These are phyloP conservation scores for Kurtzmaniella fragi DNA, from an alignment of 805 yeast genomes.

Conservation along the genomic window DNA sequence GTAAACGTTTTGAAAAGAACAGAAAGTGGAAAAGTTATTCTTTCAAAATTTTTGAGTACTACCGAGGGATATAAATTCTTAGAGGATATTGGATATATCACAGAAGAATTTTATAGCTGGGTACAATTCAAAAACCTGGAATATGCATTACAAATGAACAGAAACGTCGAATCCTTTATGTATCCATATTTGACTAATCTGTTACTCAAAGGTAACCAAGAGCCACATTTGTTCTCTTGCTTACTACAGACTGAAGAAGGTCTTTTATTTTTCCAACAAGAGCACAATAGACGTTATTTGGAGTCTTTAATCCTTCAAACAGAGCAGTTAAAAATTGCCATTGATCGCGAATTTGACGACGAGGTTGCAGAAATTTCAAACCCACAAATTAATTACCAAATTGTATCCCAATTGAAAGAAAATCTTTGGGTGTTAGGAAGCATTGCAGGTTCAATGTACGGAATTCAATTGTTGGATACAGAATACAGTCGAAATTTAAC, in stretches of 20 bases:
- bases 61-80: conserved; percentile 67
- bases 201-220: conserved; percentile 3
- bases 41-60: conserved; percentile 60
- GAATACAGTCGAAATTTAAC: conserved; percentile 16
- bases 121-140: conserved; percentile 38
- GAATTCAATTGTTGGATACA: conserved; percentile 46
- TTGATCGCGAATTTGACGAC: background rate
- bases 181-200: conserved; percentile 19
- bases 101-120: conserved; percentile 68
- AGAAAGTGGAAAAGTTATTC: conserved; percentile 36
- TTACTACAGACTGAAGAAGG: conserved; percentile 82
- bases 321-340: background rate
- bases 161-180: conserved; percentile 18
- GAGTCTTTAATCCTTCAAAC: conserved; percentile 33
- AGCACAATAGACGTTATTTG: conserved; percentile 39
- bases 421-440: conserved; percentile 85
- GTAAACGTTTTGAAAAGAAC: conserved; percentile 27
- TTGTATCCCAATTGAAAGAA: conserved; percentile 50
- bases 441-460: conserved; percentile 67
- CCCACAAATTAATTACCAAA: background rate
- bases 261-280: conserved; percentile 46
- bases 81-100: conserved; percentile 53
- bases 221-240: conserved; percentile 70
- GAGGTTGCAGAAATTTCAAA: background rate
- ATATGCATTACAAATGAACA: conserved; percentile 47